Conservation (phyloP, 495 filamentous ascomycete genomes). For the Penicillium pulvis region DNA sequence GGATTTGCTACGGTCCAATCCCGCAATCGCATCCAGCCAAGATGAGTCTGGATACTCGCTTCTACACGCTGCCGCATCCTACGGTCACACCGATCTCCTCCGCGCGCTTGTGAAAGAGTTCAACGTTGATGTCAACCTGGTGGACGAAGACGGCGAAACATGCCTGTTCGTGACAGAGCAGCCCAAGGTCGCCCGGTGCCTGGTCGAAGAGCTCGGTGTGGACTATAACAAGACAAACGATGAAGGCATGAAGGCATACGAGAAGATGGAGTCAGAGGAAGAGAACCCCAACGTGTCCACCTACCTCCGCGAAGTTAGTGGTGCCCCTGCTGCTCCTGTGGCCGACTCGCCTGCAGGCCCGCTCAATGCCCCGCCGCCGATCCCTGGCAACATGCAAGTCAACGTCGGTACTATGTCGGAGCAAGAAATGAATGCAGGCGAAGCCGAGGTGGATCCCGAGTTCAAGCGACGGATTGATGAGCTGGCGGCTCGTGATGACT, state of each 20-base stretch:
- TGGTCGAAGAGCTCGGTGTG: conserved; percentile 80
- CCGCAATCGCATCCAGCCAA: conserved; percentile 65
- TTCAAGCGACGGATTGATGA: conserved; percentile 76
- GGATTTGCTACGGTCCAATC: conserved; percentile 65
- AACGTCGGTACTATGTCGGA: conserved; percentile 68
- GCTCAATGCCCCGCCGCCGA: conserved; percentile 49
- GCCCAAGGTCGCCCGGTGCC: conserved; percentile 68
- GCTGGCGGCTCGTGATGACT: conserved; percentile 70
- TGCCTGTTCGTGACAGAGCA: conserved; percentile 84
- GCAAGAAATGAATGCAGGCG: conserved; percentile 49
- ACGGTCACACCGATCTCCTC: conserved; percentile 80
- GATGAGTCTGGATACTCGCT: conserved; percentile 89
- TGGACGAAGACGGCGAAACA: conserved; percentile 89
- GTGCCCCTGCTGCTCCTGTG: conserved; percentile 26
- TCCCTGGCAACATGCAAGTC: conserved; percentile 67
- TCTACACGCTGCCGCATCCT: conserved; percentile 88
- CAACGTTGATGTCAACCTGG: conserved; percentile 73
- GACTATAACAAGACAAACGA: conserved; percentile 62
- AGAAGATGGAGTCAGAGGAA: conserved; percentile 70
- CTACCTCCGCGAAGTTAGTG: conserved; percentile 61
- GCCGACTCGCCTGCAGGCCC: conserved; percentile 27
- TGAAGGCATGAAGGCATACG: conserved; percentile 68
- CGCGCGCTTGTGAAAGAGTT: conserved; percentile 76
- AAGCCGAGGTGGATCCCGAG: conserved; percentile 62
- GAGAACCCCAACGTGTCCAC: conserved; percentile 68